phyloP scores from a whole-genome alignment of 2,329 filamentous ascomycete species.

The Aureobasidium zeae region DNA sequence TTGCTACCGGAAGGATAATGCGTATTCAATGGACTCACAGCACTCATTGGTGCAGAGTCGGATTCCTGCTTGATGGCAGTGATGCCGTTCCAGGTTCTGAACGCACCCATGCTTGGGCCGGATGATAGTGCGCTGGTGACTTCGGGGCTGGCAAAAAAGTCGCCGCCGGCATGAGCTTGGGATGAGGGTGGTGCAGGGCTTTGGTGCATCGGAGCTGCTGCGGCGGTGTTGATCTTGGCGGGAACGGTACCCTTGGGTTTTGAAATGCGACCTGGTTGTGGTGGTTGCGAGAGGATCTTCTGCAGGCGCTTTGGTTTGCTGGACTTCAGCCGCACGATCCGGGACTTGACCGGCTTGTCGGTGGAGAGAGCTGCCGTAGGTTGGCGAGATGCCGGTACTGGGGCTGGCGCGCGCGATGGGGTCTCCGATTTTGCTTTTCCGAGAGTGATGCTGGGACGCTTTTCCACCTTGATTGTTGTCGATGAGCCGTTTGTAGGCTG shows the following conservation, averaged over 20 bases:
- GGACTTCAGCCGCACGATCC: background rate
- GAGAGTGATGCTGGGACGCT: constrained; percentile 4
- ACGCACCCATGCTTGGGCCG: constrained; percentile 1
- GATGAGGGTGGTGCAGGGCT: constrained; percentile 6
- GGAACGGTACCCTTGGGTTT: background rate
- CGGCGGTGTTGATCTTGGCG: constrained; percentile 1
- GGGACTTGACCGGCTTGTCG: constrained; percentile 1
- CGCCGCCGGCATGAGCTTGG: background rate
- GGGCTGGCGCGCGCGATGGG: constrained; percentile 1
- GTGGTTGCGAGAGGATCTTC: constrained; percentile 8
- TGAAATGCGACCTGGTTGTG: constrained; percentile 5
- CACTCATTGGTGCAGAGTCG: background rate
- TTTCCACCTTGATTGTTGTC: constrained; percentile 13
- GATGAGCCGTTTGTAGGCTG: constrained; percentile 10
- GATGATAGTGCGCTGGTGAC: background rate
- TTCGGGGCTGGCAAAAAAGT: constrained; percentile 10
- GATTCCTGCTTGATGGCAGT: constrained; percentile 1
- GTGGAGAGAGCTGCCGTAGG: constrained; percentile 2
- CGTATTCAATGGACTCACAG: constrained; percentile 12
- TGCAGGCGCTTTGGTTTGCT: constrained; percentile 3
- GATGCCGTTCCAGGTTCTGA: constrained; percentile 5
- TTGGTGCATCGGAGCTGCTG: background rate
- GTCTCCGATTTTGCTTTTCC: constrained; percentile 4
- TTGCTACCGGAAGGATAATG: constrained; percentile 1
- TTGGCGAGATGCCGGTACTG: constrained; percentile 1